These are phyloP conservation scores for Lactuca sativa DNA, from an alignment of 129 eudicot species.

Conservation along the genomic window DNA sequence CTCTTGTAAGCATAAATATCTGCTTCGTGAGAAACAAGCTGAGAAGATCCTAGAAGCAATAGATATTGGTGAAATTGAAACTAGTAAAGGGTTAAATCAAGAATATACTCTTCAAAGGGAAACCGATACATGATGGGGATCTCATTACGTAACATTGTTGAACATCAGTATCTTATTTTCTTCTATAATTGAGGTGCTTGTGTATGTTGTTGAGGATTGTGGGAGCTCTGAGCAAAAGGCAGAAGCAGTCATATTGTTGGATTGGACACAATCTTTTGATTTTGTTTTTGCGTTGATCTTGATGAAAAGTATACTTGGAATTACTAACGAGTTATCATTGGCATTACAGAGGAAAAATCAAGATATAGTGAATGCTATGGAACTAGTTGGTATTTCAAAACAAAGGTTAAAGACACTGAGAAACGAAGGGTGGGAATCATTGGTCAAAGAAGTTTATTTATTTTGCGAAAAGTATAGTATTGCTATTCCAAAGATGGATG, in stretches of 20 bases:
- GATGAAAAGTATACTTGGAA: not conserved
- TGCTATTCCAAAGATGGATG: not conserved
- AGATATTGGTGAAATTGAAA: not conserved
- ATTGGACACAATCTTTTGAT: no score
- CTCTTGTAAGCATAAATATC: not conserved
- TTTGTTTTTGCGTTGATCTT: no score
- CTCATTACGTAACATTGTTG: not conserved
- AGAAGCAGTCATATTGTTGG: no score
- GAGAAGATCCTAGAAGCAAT: not conserved
- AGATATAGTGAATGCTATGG: no score
- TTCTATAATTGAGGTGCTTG: not conserved
- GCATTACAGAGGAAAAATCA: no score
- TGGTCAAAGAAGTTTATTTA: not conserved
- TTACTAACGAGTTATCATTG: no score
- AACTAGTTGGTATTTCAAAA: no score
- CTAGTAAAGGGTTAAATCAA: not conserved
- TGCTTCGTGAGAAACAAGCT: not conserved
- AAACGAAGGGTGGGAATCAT: no score
- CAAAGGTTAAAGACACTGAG: no score
- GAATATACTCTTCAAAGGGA: constrained; percentile 3
- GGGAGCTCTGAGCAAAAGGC: no score
- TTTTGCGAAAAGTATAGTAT: constrained; percentile 1
- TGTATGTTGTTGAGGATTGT: no score
- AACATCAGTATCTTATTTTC: not conserved
- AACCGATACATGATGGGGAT: not conserved